Evolutionary conservation across 2,329 filamentous ascomycete genomes (phyloP), one percentile per base, ranked within the genome.

Genomic region (Coniochaeta hoffmannii): DNA sequence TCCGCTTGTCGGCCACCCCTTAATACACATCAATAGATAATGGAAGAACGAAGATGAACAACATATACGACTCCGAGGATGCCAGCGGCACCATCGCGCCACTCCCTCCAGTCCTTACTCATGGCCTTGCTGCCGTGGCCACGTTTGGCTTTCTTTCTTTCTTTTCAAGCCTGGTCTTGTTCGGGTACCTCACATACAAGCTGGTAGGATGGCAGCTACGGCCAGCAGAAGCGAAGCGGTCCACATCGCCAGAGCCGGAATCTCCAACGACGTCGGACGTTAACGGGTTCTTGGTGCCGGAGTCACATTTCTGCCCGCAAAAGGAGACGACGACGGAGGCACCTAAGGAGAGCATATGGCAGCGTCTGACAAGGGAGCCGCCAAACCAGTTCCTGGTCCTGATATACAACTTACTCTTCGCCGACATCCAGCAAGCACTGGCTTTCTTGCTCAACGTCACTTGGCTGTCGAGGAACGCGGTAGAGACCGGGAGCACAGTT

Each of bases 301-400:
- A 60, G 15, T 58, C 61, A 8, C 63, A 64, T 50, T 28, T 62
- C 4, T 63, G 58, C 36, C 58, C 60, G 24, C 61, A 56, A 41
- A 60, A 55, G 31, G 59, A 61, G 14, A 58, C 57, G 8, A 26
- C 50, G 12, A 7, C 10, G 55, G 44, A 12, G 44, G 41, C 17
- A 32, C 26, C 34, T 3, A 55, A 53, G 30, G 57, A 61, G 22
- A 36, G 53, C 10, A 56, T 67, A 32, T 57, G 59, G 30, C 49
- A 58, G n/a, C 62, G 64, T 12, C 53, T 65, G 26, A 61, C 64
- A 53, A 67, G 65, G 36, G 68, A 71, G 19, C 70, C 73, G 6
- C 77, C 77, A 0, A 88, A 88, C 60, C 86, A 89, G 66, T 87
- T 88, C 63, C 76, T 88, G 28, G 73, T 89, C 0, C 74, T 89